phyloP scores from a whole-genome alignment of 2,329 filamentous ascomycete genomes.

The Pestalotiopsis sp. region DNA sequence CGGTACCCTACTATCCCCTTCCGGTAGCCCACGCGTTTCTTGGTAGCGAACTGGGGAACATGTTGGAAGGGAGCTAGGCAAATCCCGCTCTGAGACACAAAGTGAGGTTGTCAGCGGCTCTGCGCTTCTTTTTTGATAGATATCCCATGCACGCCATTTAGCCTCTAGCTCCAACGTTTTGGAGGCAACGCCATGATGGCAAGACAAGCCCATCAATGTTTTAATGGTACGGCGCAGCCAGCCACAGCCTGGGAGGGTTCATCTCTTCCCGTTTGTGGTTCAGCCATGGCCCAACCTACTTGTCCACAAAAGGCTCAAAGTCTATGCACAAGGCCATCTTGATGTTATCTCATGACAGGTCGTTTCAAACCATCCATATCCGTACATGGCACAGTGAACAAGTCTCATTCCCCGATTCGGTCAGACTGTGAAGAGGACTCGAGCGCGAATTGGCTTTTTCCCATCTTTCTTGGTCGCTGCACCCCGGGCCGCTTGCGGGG shows the following conservation, averaged over 20 bases:
- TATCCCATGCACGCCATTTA: neutral
- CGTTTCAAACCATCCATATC: neutral
- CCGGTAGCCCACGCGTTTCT: neutral
- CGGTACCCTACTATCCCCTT: neutral
- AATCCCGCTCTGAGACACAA: constrained; percentile 1
- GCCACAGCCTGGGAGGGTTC: neutral
- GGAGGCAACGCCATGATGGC: neutral
- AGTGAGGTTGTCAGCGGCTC: constrained; percentile 4
- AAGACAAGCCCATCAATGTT: neutral
- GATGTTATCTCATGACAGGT: constrained; percentile 2
- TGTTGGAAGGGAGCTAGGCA: neutral
- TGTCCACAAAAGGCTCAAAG: neutral
- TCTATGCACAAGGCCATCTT: neutral
- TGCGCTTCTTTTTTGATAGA: neutral
- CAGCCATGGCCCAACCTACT: constrained; percentile 8
- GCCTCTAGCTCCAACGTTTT: neutral
- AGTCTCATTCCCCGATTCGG: neutral
- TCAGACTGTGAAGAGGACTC: neutral
- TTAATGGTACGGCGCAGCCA: neutral
- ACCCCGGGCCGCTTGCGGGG: neutral
- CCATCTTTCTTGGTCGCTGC: neutral
- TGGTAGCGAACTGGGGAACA: neutral
- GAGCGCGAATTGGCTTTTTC: neutral
- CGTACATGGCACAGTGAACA: neutral
- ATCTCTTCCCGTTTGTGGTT: neutral